phyloP scores from a whole-genome alignment of 441 rosid species.

The Pelargonium australe region DNA sequence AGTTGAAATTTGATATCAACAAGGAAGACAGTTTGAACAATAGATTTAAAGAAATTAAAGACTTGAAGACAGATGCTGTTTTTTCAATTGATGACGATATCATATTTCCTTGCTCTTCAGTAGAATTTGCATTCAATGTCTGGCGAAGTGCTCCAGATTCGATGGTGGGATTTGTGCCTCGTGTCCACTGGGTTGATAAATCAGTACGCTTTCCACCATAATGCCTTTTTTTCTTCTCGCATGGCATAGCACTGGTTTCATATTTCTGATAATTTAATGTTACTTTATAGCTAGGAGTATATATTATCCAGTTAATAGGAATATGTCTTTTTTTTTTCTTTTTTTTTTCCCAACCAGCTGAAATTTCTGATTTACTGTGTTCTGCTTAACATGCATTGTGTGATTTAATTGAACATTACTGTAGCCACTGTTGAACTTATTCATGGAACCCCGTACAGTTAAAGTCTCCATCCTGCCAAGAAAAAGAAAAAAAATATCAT shows the following conservation, averaged over 20 bases:
- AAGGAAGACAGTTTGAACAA: constrained; percentile 88
- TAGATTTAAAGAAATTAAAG: constrained; percentile 70
- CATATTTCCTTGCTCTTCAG: constrained; percentile 74
- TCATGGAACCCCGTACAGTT: neutral
- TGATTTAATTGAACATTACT: too few species aligned
- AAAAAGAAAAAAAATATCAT: neutral
- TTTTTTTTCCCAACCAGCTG: neutral
- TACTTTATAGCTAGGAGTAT: neutral
- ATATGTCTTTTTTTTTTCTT: neutral
- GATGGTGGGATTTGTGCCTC: constrained; percentile 92
- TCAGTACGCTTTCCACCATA: constrained; percentile 36
- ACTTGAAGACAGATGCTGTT: constrained; percentile 70
- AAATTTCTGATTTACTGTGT: neutral
- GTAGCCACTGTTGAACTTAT: too few species aligned
- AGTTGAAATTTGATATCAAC: constrained; percentile 64
- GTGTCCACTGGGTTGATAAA: constrained; percentile 61
- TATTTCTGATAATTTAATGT: neutral
- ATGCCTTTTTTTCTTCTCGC: constrained; percentile 2
- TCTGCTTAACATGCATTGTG: too few species aligned
- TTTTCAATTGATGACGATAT: constrained; percentile 86
- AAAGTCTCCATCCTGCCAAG: neutral
- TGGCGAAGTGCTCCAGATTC: constrained; percentile 83
- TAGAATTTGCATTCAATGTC: constrained; percentile 78
- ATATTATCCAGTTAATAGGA: neutral
- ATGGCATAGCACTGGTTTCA: neutral